A percentile compares a stretch with the other conserved stretches of the same genome.
Conservation (phyloP, 192 early-diverging fungal genomes). For the Rhizoclosmatium sp. region DNA sequence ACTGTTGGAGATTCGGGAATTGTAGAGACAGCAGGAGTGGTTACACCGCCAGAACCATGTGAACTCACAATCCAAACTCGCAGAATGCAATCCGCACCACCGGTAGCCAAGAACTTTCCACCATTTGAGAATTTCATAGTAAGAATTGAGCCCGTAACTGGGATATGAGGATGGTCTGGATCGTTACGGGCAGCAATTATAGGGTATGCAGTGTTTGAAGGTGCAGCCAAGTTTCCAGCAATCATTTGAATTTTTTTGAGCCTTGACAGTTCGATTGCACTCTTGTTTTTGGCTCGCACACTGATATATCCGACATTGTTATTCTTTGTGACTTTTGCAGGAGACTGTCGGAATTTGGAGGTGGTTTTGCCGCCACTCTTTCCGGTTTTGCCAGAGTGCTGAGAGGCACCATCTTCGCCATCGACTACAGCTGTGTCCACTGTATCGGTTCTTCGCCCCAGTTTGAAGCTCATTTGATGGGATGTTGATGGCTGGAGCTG, state of each 20-base stretch:
- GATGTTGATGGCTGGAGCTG: conserved; percentile 2
- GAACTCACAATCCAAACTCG: conserved; percentile 57
- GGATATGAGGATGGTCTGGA: conserved; percentile 20
- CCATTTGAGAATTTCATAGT: conserved; percentile 34
- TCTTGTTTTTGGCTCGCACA: conserved; percentile 30
- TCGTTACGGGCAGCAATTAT: neutral
- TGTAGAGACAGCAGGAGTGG: no score
- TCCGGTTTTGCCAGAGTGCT: neutral
- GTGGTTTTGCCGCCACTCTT: neutral
- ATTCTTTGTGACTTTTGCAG: no score
- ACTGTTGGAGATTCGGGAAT: no score
- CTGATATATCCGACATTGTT: conserved; percentile 5
- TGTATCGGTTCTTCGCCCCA: neutral
- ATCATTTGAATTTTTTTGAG: conserved; percentile 15
- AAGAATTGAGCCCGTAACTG: conserved; percentile 26
- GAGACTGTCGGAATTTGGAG: neutral
- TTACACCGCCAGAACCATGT: neutral
- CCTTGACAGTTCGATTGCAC: conserved; percentile 9
- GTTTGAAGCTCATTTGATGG: conserved; percentile 24
- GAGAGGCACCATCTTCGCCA: conserved; percentile 12
- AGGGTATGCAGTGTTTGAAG: neutral
- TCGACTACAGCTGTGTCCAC: neutral
- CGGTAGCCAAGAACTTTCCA: conserved; percentile 35
- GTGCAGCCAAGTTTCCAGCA: neutral
- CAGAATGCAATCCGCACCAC: conserved; percentile 44